Conservation (phyloP, 768 basidiomycete species). For the Termitomyces sp. region DNA sequence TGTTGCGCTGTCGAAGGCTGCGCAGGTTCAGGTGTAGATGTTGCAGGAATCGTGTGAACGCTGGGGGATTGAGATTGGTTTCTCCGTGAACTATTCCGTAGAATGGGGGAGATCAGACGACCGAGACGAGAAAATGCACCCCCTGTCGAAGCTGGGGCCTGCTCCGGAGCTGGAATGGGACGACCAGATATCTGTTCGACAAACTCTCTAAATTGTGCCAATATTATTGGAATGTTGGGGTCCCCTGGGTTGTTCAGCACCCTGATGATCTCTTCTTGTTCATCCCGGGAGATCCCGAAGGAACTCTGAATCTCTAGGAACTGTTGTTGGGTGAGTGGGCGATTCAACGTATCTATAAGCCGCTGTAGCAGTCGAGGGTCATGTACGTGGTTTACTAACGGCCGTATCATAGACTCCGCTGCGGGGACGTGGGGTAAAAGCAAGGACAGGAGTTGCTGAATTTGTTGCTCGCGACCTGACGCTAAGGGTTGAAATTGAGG, state of each 20-base stretch:
- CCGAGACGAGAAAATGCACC: not conserved
- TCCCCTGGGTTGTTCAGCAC: not conserved
- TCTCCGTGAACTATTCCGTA: not conserved
- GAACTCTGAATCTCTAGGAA: not conserved
- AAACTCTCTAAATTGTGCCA: not conserved
- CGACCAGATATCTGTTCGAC: not conserved
- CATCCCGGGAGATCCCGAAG: not conserved
- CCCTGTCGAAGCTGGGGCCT: not conserved
- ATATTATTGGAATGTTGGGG: not conserved
- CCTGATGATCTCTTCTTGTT: not conserved
- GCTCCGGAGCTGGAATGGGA: not conserved
- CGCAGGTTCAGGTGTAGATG: not conserved
- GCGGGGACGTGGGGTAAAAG: not conserved
- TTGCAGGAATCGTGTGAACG: not conserved
- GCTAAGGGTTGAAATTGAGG: not conserved
- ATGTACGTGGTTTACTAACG: not conserved
- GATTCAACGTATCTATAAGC: not conserved
- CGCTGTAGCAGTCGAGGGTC: not conserved
- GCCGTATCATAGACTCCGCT: not conserved
- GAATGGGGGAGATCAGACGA: not conserved
- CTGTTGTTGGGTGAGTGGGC: conserved; percentile 1
- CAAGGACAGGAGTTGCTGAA: not conserved
- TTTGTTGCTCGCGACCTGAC: not conserved
- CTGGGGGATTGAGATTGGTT: not conserved
- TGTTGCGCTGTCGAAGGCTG: not conserved